Conservation (phyloP, 2,329 filamentous ascomycete genomes). For the Monilinia aucupariae region DNA sequence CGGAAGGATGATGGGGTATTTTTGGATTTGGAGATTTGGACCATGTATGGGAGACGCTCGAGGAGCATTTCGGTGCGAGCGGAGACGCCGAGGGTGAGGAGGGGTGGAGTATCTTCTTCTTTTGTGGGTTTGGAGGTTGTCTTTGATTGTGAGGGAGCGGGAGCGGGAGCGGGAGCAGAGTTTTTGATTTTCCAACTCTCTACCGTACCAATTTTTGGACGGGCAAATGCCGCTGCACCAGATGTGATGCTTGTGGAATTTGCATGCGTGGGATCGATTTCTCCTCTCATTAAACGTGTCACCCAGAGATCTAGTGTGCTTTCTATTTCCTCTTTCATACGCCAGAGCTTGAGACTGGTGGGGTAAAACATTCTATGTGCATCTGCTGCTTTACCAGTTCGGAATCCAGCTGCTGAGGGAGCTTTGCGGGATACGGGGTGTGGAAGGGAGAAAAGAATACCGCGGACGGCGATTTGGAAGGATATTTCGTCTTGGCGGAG, state of each 20-base stretch:
- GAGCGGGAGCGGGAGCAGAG: not conserved
- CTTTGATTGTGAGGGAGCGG: not conserved
- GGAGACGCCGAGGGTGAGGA: slow-evolving; percentile 55
- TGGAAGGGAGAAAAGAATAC: slow-evolving; percentile 78
- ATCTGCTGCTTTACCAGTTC: slow-evolving; percentile 45
- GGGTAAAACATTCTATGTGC: slow-evolving; percentile 92
- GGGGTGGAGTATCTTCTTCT: slow-evolving; percentile 35
- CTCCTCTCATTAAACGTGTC: slow-evolving; percentile 53
- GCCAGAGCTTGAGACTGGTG: slow-evolving; percentile 76
- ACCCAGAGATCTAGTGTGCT: slow-evolving; percentile 67
- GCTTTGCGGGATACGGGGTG: slow-evolving; percentile 72
- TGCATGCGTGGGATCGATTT: slow-evolving; percentile 29
- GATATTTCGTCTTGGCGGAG: slow-evolving; percentile 90
- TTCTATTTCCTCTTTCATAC: slow-evolving; percentile 74
- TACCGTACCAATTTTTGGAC: slow-evolving; percentile 36
- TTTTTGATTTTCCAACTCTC: slow-evolving; percentile 34
- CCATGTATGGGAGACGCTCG: slow-evolving; percentile 82
- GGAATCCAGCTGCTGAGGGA: slow-evolving; percentile 34
- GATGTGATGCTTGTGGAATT: slow-evolving; percentile 40
- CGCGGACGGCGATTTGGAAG: slow-evolving; percentile 85
- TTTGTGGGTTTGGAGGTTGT: not conserved
- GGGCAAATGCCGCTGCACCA: slow-evolving; percentile 46
- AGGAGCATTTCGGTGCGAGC: slow-evolving; percentile 71
- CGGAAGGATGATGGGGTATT: not conserved
- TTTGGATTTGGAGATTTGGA: slow-evolving; percentile 50